Evolutionary conservation across 2,329 filamentous ascomycete species (phyloP), one percentile per base, ranked within the genome.

Genomic region (Exophiala mesophila): DNA sequence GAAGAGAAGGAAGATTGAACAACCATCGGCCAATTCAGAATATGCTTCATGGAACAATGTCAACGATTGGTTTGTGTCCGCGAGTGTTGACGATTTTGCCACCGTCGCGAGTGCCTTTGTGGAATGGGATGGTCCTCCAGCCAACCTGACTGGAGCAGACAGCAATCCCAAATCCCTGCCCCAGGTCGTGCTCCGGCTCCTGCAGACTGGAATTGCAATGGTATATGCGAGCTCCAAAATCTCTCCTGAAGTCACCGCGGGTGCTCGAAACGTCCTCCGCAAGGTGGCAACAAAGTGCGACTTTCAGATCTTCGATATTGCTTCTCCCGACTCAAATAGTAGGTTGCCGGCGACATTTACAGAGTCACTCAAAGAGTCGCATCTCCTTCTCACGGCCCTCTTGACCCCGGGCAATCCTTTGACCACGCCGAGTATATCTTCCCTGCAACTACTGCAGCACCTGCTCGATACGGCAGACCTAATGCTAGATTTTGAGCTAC

Each of bases 111-210:
- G 64, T 26, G 72, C 73, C 12, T 68, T 80, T 20, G 63, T 67
- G 26, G 65, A 74, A 17, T 83, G 79, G 79, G 68, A 73, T 53
- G 79, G 79, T 0, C 79, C 79, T 1, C 61, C 64, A 28, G 76
- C 81, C 56, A 67, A 78, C 26, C 76, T 81, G 44, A 57, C 76
- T 12, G 76, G 72, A 4, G 76, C 72, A 48, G 66, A 18, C 18
- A 31, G 29, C 29, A n/a, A n/a, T n/a, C 29, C 21, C 24, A n/a
- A 12, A 34, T 16, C 17, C 41, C 5, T n/a, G n/a, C n/a, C n/a
- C n/a, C 15, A 8, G 17, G 38, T 24, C 33, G 10, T 26, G 26
- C 7, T 20, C 64, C 73, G 4, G 57, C 65, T 13, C 61, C 74
- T 71, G 2, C 78, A 82, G 55, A 68, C 75, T 18, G 76, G 72